phyloP scores from a whole-genome alignment of 495 filamentous ascomycete species.

The Hypoxylon trugodes region DNA sequence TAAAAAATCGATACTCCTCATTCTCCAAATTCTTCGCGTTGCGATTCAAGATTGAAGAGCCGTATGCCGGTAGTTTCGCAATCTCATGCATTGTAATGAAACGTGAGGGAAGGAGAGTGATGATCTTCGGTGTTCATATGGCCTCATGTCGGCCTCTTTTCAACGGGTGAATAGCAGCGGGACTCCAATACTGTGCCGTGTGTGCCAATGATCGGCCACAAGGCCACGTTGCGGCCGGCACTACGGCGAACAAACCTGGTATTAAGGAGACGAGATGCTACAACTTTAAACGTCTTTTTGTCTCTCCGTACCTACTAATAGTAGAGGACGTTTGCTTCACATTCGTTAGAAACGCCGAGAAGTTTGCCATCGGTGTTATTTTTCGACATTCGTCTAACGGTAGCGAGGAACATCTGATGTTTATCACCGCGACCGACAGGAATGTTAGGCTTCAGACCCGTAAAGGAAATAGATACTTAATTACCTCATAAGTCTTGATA shows the following conservation, averaged over 20 bases:
- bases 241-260: background rate
- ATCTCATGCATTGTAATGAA: constrained; percentile 29
- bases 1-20: constrained; percentile 7
- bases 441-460: background rate
- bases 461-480: background rate
- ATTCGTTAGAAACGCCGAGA: constrained; percentile 16
- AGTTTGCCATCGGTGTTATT: constrained; percentile 18
- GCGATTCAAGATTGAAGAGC: constrained; percentile 23
- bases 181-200: constrained; percentile 27
- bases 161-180: constrained; percentile 34
- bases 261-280: background rate
- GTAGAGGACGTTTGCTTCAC: constrained; percentile 8
- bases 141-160: constrained; percentile 40
- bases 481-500: background rate
- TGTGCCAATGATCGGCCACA: constrained; percentile 33
- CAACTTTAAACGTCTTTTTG: constrained; percentile 7
- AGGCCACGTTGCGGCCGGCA: constrained; percentile 36
- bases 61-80: constrained; percentile 37
- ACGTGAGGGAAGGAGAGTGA: constrained; percentile 23
- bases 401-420: constrained; percentile 9
- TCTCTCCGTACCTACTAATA: constrained; percentile 8
- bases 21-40: constrained; percentile 12
- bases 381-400: constrained; percentile 13
- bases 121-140: constrained; percentile 43
- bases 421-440: background rate